Percentiles rank a stretch among this genome's conserved stretches.
Evolutionary conservation across 106 monocot genomes (phyloP).

Genomic region (Dendrobium huoshanense): DNA sequence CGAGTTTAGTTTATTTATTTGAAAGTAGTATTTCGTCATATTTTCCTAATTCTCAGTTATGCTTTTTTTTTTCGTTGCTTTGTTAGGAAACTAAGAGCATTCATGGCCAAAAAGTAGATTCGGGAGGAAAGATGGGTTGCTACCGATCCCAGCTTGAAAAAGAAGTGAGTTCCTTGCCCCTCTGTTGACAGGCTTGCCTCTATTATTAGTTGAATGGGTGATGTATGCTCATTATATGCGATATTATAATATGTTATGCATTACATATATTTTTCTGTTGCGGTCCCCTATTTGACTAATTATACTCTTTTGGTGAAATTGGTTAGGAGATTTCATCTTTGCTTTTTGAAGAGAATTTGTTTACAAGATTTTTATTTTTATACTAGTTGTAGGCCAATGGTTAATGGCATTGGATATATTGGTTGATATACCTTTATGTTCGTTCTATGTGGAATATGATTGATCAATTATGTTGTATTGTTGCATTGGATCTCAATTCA

Average conservation of each 20-base stretch:
- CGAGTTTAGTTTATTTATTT: background rate
- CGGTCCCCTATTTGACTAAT: background rate
- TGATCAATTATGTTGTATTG: no score
- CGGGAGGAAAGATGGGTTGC: slow-evolving; percentile 4
- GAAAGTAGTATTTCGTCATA: background rate
- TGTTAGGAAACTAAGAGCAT: slow-evolving; percentile 26
- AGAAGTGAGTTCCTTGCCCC: slow-evolving; percentile 22
- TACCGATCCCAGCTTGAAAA: slow-evolving; percentile 38
- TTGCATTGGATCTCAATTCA: no score
- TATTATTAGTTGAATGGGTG: background rate
- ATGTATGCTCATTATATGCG: background rate
- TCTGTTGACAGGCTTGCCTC: background rate
- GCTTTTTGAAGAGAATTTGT: background rate
- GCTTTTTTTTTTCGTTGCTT: background rate
- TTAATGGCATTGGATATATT: no score
- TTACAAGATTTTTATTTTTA: background rate
- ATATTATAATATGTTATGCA: background rate
- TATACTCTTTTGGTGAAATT: background rate
- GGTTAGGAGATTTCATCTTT: background rate
- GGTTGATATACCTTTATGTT: no score
- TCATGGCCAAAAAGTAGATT: slow-evolving; percentile 6
- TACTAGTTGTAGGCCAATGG: background rate
- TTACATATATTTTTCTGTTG: background rate
- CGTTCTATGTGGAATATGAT: no score
- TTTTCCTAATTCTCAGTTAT: background rate